Evolutionary conservation across 2,329 filamentous ascomycete genomes (phyloP), one percentile per base, ranked within the genome.

Genomic region (Aspergillus floridensis): DNA sequence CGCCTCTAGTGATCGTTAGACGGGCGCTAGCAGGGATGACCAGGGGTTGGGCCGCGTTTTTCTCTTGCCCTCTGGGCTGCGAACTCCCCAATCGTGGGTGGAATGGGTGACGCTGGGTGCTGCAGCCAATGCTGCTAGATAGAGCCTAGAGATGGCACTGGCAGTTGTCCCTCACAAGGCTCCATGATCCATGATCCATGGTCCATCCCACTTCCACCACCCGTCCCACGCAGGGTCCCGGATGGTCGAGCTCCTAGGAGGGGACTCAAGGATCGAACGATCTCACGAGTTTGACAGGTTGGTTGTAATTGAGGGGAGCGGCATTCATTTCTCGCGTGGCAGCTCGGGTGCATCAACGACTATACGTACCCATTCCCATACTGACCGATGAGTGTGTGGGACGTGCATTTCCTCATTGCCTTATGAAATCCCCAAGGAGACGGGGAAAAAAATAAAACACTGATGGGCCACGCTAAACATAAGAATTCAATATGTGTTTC

Each of bases 1-100:
- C 60, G 63, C 64, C 59, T 63, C 63, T 63, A 68, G 59, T 59
- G 58, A 65, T 67, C 64, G 61, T 66, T 63, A 63, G 62, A 66
- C 61, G 61, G 62, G 59, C 51, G 54, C 65, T 62, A 63, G 52
- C 56, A 58, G 55, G 58, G 55, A 62, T 62, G 59, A 56, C 60
- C 64, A 65, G 64, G 64, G 64, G 63, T 60, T 64, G 59, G 65
- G 62, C 63, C 62, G 52, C 59, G 60, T 61, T 54, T 62, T 52
- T 58, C 50, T 56, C 49, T 38, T 50, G 38, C 54, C 26, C 41
- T 57, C 49, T 49, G 56, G 50, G 41, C 50, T 49, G 49, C 48
- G 46, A 44, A 54, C 55, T 50, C 38, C 16, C 46, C 7, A 32
- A 22, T 22, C 22, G 31, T 7, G 31, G 7, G 2, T 8, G 7